These are phyloP conservation scores for Vitis hybrid DNA, from an alignment of 177 flowering plant genomes.

Conservation along the genomic window DNA sequence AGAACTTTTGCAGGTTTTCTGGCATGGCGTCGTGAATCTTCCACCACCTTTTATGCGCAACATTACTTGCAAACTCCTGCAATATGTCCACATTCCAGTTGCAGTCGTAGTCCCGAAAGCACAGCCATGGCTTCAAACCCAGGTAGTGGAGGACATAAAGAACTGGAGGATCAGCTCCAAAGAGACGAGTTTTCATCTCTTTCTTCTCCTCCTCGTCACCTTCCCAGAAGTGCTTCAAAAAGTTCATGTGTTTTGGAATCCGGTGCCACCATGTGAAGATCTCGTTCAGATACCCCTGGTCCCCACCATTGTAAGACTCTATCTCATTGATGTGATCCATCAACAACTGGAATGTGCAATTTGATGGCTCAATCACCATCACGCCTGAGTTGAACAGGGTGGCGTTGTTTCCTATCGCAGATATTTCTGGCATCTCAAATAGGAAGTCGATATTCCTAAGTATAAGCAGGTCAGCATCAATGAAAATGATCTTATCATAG, in stretches of 20 bases:
- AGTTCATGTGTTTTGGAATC: constrained; percentile 89
- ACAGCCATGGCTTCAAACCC: constrained; percentile 89
- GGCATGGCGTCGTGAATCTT: constrained; percentile 92
- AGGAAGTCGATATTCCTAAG: constrained; percentile 85
- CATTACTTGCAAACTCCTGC: constrained; percentile 85
- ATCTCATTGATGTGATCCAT: constrained; percentile 91
- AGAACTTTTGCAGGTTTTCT: constrained; percentile 68
- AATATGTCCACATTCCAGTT: constrained; percentile 85
- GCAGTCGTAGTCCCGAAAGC: constrained; percentile 93
- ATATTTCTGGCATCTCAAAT: constrained; percentile 84
- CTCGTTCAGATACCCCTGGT: constrained; percentile 89
- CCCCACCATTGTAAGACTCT: constrained; percentile 92
- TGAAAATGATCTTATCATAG: constrained; percentile 88
- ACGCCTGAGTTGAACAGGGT: constrained; percentile 91
- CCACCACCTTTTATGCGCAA: constrained; percentile 90
- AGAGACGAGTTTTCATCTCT: constrained; percentile 60
- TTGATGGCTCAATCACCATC: constrained; percentile 91
- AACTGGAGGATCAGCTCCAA: constrained; percentile 83
- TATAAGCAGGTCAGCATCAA: constrained; percentile 90
- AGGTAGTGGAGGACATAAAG: constrained; percentile 87
- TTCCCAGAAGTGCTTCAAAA: constrained; percentile 87
- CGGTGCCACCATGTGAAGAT: constrained; percentile 98
- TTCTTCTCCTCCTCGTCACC: constrained; percentile 80
- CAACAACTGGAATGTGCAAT: constrained; percentile 78
- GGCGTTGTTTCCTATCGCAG: constrained; percentile 88